Base-by-base conservation (phyloP, 305 asterid species). In the Lippia alba region DNA sequence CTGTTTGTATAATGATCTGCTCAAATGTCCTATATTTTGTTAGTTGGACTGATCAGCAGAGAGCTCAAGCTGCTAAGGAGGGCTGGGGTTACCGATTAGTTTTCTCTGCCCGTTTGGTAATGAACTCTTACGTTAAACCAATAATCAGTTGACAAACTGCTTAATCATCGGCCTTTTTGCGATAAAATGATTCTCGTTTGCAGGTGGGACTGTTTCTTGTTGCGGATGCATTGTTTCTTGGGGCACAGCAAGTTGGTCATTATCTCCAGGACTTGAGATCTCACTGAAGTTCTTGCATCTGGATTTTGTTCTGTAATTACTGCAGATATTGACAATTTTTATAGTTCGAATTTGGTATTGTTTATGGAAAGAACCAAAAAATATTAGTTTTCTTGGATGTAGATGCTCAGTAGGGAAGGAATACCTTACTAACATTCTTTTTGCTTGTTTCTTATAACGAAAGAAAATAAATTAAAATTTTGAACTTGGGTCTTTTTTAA, bases 11-110 rank as follows among this genome's bases (percentile, higher is more conserved):
- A 34, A 46, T 40, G 16, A 20, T 51, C 49, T 20, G n/a, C 67
- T 68, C 12, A 36, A 17, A 12, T 75, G 64, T 49, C 67, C 64
- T 60, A 44, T 61, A 41, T 56, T 66, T 20, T 80, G 66, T 73
- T 79, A 94, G 99, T 53, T 94, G 97, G 98, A 94, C 99, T 0
- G 99, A 94, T 77, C 97, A 88, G 71, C 99, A 94, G 78, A 85
- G 97, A 83, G 95, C 86, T 69, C 88, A 85, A 72, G 94, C 96
- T 72, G 97, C 93, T 74, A 94, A 87, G 79, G 97, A 91, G 69
- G 97, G 99, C 61, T 94, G 91, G 96, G 92, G 87, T 64, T 94
- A 89, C 84, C 82, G 96, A 58, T 70, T 86, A 55, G 85, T 84
- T 67, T 94, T 88, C 84, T 79, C 97, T 34, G 97, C 89, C 30